Percentiles rank a stretch among this genome's conserved stretches.
These are phyloP conservation scores for Violaceomyces palustris DNA, from an alignment of 1,284 basidiomycete genomes.

Conservation along the genomic window DNA sequence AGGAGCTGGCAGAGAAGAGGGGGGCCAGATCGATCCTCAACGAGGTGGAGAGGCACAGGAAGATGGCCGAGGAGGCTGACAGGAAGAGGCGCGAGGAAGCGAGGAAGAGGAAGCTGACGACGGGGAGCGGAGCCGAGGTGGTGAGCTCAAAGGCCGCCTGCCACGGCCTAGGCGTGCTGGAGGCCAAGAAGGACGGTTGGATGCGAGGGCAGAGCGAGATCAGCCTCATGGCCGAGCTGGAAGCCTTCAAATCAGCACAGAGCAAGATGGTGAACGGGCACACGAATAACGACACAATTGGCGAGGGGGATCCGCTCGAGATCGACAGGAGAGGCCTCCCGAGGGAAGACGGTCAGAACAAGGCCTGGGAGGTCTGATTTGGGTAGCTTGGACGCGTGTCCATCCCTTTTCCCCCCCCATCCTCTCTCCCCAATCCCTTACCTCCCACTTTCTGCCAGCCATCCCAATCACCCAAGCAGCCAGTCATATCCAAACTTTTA, in stretches of 20 bases:
- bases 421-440: no score
- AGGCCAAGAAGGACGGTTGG: slow-evolving; percentile 11
- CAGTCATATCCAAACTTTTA: no score
- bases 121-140: neutral
- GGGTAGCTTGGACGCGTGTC: no score
- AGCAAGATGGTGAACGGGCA: slow-evolving; percentile 2
- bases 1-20: slow-evolving; percentile 35
- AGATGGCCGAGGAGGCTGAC: slow-evolving; percentile 47
- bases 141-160: slow-evolving; percentile 1
- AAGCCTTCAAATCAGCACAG: neutral
- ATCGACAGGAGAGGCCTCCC: slow-evolving; percentile 42
- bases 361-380: slow-evolving; percentile 51
- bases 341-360: slow-evolving; percentile 46
- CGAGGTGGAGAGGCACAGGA: slow-evolving; percentile 50
- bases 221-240: slow-evolving; percentile 12
- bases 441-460: no score
- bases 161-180: slow-evolving; percentile 7
- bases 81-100: slow-evolving; percentile 28
- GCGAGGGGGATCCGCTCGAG: slow-evolving; percentile 17
- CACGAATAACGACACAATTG: slow-evolving; percentile 1
- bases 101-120: slow-evolving; percentile 16
- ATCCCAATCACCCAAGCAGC: no score
- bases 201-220: slow-evolving; percentile 24
- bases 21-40: slow-evolving; percentile 44
- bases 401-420: no score